Evolutionary conservation across 192 early-diverging fungal species (phyloP).

Genomic region (Diversispora epigaea): DNA sequence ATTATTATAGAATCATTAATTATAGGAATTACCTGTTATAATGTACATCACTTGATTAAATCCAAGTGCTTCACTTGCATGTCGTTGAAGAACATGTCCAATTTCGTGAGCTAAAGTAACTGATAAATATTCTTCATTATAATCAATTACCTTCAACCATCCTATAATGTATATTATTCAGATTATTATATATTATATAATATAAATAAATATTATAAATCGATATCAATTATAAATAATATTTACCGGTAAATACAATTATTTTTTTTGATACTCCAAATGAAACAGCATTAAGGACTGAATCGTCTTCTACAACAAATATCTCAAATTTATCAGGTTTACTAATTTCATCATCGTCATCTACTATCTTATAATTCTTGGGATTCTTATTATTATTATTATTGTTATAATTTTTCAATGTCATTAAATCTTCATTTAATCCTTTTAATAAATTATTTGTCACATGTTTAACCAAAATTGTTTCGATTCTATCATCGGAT

Average conservation of each 20-base stretch:
- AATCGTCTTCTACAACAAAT: constrained; percentile 39
- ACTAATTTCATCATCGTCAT: neutral
- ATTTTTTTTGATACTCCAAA: constrained; percentile 39
- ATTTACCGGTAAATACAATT: constrained; percentile 37
- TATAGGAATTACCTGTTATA: constrained; percentile 42
- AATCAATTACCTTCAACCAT: constrained; percentile 24
- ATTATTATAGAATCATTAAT: neutral
- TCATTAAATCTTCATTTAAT: constrained; percentile 7
- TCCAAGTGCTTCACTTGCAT: constrained; percentile 57
- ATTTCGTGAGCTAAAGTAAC: constrained; percentile 57
- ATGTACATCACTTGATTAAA: constrained; percentile 50
- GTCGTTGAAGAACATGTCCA: constrained; percentile 55
- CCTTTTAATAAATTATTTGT: constrained; percentile 7
- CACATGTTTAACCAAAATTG: constrained; percentile 7
- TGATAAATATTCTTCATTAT: constrained; percentile 49
- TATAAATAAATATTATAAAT: neutral
- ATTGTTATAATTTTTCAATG: neutral
- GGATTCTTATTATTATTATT: constrained; percentile 9
- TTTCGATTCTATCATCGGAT: neutral
- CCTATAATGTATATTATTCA: constrained; percentile 2
- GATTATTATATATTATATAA: neutral
- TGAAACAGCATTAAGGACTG: constrained; percentile 39
- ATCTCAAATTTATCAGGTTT: constrained; percentile 43
- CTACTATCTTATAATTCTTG: neutral
- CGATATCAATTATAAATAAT: neutral